Percentiles rank a stretch among this genome's conserved stretches.
These are phyloP conservation scores for Peribolospora kevripleyi DNA, from an alignment of 768 basidiomycete species.

Conservation along the genomic window DNA sequence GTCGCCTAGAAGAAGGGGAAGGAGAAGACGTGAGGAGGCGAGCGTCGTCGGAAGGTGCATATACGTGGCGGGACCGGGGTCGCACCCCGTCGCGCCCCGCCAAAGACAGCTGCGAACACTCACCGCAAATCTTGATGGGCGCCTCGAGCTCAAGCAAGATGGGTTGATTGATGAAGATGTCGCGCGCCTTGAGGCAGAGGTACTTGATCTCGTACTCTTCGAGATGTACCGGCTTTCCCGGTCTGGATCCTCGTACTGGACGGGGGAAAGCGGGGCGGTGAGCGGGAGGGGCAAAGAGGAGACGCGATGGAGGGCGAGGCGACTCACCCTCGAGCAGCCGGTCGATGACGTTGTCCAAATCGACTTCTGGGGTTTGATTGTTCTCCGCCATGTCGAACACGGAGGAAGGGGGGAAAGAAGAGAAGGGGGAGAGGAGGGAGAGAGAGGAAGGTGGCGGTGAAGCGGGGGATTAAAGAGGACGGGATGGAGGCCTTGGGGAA, in stretches of 20 bases:
- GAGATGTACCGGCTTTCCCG: conserved; percentile 90
- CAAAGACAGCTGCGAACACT: conserved; percentile 18
- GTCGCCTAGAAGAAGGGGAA: conserved; percentile 37
- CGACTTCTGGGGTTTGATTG: conserved; percentile 44
- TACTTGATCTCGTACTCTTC: conserved; percentile 99
- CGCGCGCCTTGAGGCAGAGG: conserved; percentile 90
- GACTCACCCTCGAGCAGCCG: conserved; percentile 79
- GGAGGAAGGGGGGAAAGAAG: too few relatives aligned
- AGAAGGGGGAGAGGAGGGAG: too few relatives aligned
- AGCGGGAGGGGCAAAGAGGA: neutral
- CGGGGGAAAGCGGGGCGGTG: neutral
- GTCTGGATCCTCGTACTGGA: conserved; percentile 86
- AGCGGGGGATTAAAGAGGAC: too few relatives aligned
- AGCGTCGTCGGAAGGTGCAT: neutral
- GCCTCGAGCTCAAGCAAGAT: conserved; percentile 94
- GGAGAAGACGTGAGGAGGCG: neutral
- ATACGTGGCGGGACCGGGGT: too few relatives aligned
- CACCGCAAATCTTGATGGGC: conserved; percentile 99
- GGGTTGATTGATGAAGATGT: conserved; percentile 98
- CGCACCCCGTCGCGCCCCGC: neutral
- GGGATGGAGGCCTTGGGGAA: too few relatives aligned
- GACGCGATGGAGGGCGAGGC: neutral
- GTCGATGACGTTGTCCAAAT: conserved; percentile 99
- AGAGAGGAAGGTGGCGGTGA: too few relatives aligned
- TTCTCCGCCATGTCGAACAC: conserved; percentile 2